These are phyloP conservation scores for Carex pumila DNA, from an alignment of 176 grass and related monocot species.

Conservation along the genomic window DNA sequence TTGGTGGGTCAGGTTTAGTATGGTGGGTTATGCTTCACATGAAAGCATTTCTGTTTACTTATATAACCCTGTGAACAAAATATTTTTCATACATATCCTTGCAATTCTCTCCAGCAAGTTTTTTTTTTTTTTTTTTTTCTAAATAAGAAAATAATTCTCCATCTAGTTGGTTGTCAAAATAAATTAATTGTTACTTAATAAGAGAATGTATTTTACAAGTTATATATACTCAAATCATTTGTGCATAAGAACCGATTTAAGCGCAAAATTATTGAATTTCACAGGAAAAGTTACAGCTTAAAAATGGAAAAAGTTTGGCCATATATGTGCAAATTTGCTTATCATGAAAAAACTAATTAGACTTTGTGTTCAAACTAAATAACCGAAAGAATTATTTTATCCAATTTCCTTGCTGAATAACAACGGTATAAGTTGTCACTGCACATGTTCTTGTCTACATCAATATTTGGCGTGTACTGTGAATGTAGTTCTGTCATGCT, in stretches of 20 bases:
- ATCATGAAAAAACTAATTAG: background rate
- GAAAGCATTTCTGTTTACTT: background rate
- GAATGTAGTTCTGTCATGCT: slow-evolving; percentile 11
- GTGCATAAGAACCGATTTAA: background rate
- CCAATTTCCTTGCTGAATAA: background rate
- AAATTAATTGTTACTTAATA: background rate
- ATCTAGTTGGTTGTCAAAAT: background rate
- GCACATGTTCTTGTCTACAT: slow-evolving; percentile 17
- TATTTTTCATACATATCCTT: background rate
- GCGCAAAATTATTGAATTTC: background rate
- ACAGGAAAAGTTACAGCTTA: background rate
- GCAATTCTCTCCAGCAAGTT: background rate
- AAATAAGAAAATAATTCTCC: too few species aligned
- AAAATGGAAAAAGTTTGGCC: background rate
- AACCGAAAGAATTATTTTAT: background rate
- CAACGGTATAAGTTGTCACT: background rate
- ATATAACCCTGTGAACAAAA: background rate
- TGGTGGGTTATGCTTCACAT: slow-evolving; percentile 1
- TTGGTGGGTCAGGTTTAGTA: slow-evolving; percentile 2
- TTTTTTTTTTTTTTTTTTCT: too few species aligned
- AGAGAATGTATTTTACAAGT: background rate
- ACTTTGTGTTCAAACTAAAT: background rate
- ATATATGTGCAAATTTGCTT: background rate
- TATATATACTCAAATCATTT: background rate
- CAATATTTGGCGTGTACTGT: background rate